A percentile compares a stretch with the other conserved stretches of the same genome.
Evolutionary conservation across 768 basidiomycete species (phyloP).

Genomic region (Austroboletus eburneus): DNA sequence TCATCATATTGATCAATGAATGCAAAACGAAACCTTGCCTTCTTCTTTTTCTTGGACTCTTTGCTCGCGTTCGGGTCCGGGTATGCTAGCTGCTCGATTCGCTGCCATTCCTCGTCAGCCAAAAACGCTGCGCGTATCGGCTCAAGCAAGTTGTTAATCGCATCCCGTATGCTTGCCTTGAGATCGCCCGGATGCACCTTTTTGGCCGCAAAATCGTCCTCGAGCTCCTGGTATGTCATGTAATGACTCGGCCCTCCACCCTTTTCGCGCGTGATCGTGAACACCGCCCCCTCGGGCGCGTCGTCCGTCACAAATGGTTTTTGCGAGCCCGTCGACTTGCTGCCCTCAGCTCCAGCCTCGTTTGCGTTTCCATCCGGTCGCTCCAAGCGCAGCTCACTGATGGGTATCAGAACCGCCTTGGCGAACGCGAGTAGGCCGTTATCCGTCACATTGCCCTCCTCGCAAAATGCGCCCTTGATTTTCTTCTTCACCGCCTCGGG

Average conservation of each 20-base stretch:
- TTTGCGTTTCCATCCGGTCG: constrained; percentile 42
- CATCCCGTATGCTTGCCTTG: constrained; percentile 61
- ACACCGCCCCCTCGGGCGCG: constrained; percentile 79
- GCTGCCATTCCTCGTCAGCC: constrained; percentile 76
- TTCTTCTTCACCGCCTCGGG: constrained; percentile 83
- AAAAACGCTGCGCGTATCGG: constrained; percentile 81
- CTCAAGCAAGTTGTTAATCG: constrained; percentile 68
- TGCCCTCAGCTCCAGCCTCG: constrained; percentile 39
- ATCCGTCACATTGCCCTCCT: constrained; percentile 82
- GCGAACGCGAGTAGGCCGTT: constrained; percentile 89
- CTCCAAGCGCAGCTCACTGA: constrained; percentile 71
- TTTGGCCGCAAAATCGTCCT: constrained; percentile 70
- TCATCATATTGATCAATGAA: too few relatives aligned
- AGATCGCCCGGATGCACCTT: constrained; percentile 87
- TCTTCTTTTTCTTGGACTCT: constrained; percentile 63
- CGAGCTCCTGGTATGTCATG: constrained; percentile 55
- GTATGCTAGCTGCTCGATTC: constrained; percentile 75
- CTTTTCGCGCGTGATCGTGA: constrained; percentile 70
- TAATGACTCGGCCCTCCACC: constrained; percentile 78
- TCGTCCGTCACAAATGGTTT: constrained; percentile 60
- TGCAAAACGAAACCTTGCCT: background rate
- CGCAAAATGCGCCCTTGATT: constrained; percentile 90
- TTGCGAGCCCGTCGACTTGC: constrained; percentile 47
- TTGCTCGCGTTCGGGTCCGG: constrained; percentile 67
- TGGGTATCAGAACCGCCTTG: constrained; percentile 83